Base-by-base conservation (phyloP, 2,329 filamentous ascomycete genomes). In the Alternaria sp. region DNA sequence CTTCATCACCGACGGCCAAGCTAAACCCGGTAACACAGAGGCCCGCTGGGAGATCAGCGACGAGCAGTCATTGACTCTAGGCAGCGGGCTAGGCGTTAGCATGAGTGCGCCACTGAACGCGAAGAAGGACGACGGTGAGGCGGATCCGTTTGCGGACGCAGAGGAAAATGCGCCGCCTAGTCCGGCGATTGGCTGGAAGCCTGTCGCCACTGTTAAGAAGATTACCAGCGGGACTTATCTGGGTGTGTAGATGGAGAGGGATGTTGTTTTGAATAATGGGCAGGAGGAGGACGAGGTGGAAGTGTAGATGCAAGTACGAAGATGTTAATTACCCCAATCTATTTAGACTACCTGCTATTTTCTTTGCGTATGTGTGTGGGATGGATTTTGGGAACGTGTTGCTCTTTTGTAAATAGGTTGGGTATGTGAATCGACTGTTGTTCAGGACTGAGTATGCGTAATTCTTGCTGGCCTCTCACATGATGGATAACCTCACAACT, bases 1-100 rank as follows among this genome's bases (percentile, higher is more conserved):
- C 4, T 91, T 99, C 70, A 83, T 90, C 23, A 92, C 92, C 0
- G 90, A 94, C 32, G 88, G 88, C 23, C 85, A 88, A 55, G 88
- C 92, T 0, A 89, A 88, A 66, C 88, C 91, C 6, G 93, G 93
- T 0, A 89, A 88, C 57, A 86, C 96, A 9, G 95, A 99, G 78
- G 92, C 92, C 1, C 85, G 90, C 59, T 97, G 94, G 89, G 93
- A 97, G 77, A 82, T 91, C 21, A 72, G 63, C 23, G 85, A 83
- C 3, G 83, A 86, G 43, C 81, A 86, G 30, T 81, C 82, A 15
- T 67, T 76, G 8, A 80, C 73, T 4, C 71, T 87, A 1, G 87
- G 87, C 1, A 91, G 88, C 67, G 89, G 89, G 10, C 87, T 97
- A 59, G 90, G 88, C 5, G 79, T 85, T 9, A 83, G 80, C 58